These are phyloP conservation scores for Hypoxylon sp. DNA, from an alignment of 2,329 filamentous ascomycete genomes.

Conservation along the genomic window DNA sequence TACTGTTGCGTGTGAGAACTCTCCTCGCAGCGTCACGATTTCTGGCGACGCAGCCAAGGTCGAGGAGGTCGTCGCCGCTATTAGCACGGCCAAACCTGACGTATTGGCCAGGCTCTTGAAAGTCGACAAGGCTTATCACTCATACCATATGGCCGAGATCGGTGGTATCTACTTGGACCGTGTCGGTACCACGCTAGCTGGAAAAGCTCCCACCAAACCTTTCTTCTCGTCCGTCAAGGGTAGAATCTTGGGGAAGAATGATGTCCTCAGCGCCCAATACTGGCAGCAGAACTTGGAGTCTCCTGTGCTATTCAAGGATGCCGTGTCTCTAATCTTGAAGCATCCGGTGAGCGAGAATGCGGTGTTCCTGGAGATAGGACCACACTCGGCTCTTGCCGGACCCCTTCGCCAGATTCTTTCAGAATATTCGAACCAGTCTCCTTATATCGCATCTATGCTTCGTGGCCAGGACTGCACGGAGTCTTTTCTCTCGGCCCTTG, in stretches of 20 bases:
- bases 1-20: conserved; percentile 38
- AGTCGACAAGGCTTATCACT: conserved; percentile 47
- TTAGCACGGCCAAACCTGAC: conserved; percentile 27
- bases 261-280: conserved; percentile 23
- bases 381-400: conserved; percentile 36
- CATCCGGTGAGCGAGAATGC: conserved; percentile 7
- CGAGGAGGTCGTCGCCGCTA: conserved; percentile 30
- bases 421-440: neutral
- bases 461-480: conserved; percentile 19
- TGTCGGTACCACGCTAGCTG: conserved; percentile 8
- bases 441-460: conserved; percentile 24
- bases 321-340: conserved; percentile 21
- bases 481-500: conserved; percentile 23
- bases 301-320: conserved; percentile 33
- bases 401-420: conserved; percentile 34
- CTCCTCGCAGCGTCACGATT: conserved; percentile 38
- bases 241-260: conserved; percentile 4
- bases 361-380: conserved; percentile 39
- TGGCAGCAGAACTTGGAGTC: conserved; percentile 35
- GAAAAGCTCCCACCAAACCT: conserved; percentile 14
- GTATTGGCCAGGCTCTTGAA: conserved; percentile 35
- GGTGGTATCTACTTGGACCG: conserved; percentile 24
- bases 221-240: conserved; percentile 37
- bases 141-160: conserved; percentile 38
- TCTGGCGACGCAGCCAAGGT: conserved; percentile 32